Percentiles rank a stretch among this genome's conserved stretches.
phyloP scores from a whole-genome alignment of 1,284 basidiomycete genomes.

The Austropuccinia psidii region DNA sequence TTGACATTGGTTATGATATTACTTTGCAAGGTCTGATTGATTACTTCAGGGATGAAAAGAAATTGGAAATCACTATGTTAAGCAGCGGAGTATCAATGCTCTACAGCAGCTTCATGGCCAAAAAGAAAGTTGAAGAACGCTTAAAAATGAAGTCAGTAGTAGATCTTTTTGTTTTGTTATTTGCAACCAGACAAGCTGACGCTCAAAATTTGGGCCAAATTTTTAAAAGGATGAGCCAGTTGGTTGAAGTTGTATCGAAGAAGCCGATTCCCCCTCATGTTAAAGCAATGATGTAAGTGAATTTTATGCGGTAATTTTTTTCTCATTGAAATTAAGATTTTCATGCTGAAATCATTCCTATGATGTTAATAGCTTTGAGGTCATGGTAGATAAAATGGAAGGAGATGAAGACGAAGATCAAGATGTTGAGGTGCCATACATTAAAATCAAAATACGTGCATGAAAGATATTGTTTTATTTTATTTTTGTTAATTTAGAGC shows the following conservation, averaged over 20 bases:
- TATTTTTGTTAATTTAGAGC: too few species aligned
- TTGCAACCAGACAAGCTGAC: conserved; percentile 45
- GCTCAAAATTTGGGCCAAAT: background rate
- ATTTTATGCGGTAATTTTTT: background rate
- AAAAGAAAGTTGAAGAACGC: conserved; percentile 82
- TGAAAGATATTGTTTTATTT: too few species aligned
- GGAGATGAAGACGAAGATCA: conserved; percentile 18
- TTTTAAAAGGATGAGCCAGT: conserved; percentile 61
- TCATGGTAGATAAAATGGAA: conserved; percentile 30
- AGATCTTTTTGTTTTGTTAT: conserved; percentile 40
- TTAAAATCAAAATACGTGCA: conserved; percentile 33
- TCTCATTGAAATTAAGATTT: background rate
- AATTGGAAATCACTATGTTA: conserved; percentile 88
- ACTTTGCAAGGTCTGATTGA: conserved; percentile 77
- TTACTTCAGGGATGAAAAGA: conserved; percentile 77
- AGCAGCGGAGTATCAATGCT: conserved; percentile 96
- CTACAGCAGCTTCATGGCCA: conserved; percentile 84
- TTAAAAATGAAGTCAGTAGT: conserved; percentile 59
- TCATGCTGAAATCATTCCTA: background rate
- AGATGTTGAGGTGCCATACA: conserved; percentile 36
- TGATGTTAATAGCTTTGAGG: conserved; percentile 13
- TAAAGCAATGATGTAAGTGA: conserved; percentile 39
- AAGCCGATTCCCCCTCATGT: conserved; percentile 64
- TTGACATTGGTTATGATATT: conserved; percentile 83
- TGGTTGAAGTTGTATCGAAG: conserved; percentile 90